phyloP scores from a whole-genome alignment of 352 stramenopile genomes.

The Pythium periplocum region DNA sequence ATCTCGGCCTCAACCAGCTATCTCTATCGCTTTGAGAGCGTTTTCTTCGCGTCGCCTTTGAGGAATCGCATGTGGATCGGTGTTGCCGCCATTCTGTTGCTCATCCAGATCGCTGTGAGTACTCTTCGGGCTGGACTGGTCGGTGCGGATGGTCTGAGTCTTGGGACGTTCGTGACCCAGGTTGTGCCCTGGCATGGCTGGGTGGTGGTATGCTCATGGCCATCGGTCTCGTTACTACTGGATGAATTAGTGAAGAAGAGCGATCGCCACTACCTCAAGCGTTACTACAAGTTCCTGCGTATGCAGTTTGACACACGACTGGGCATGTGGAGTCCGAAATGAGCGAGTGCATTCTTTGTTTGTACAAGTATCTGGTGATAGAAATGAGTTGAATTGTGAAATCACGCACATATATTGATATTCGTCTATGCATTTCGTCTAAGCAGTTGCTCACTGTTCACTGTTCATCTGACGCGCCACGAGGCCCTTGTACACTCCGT shows the following conservation, averaged over 20 bases:
- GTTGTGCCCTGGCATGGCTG: constrained; percentile 64
- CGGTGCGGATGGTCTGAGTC: constrained; percentile 39
- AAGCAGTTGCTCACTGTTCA: too few relatives aligned
- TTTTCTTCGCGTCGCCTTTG: constrained; percentile 57
- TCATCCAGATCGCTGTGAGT: constrained; percentile 44
- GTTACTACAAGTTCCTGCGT: constrained; percentile 82
- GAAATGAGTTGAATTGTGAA: too few relatives aligned
- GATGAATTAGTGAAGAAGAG: constrained; percentile 74
- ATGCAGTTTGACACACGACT: constrained; percentile 88
- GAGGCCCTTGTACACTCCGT: too few relatives aligned
- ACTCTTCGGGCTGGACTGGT: constrained; percentile 35
- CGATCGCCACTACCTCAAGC: constrained; percentile 63
- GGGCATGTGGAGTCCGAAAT: constrained; percentile 87
- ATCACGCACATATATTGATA: too few relatives aligned
- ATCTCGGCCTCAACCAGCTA: constrained; percentile 71
- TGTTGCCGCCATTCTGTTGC: constrained; percentile 29
- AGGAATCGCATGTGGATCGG: constrained; percentile 67
- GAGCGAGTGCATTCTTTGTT: constrained; percentile 6
- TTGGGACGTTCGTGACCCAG: constrained; percentile 40
- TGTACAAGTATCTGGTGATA: too few relatives aligned
- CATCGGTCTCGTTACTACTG: constrained; percentile 43
- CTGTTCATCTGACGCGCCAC: too few relatives aligned
- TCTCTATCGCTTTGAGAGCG: constrained; percentile 71
- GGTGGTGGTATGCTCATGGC: constrained; percentile 46
- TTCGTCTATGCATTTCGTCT: too few relatives aligned